A percentile compares a stretch with the other conserved stretches of the same genome.
These are phyloP conservation scores for Lagenidium giganteum DNA, from an alignment of 352 stramenopile species.

Conservation along the genomic window DNA sequence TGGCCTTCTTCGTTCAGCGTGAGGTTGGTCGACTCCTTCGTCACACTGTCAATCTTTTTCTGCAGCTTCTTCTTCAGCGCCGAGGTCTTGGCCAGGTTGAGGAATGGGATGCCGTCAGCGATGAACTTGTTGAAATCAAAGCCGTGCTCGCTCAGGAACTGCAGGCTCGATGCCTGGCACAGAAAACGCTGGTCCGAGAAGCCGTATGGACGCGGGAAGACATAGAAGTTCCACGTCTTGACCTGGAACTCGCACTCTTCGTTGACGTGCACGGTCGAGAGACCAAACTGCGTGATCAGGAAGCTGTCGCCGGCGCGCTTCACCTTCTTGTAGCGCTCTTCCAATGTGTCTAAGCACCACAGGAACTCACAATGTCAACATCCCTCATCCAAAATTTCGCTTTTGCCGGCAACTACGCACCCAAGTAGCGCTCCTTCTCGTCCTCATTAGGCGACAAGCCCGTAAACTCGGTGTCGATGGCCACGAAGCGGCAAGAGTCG, in stretches of 20 bases:
- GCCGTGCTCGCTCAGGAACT: conserved; percentile 77
- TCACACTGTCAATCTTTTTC: conserved; percentile 49
- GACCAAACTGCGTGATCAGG: conserved; percentile 76
- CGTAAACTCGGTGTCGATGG: conserved; percentile 84
- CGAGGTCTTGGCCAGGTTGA: conserved; percentile 49
- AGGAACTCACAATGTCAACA: background rate
- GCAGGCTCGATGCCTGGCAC: conserved; percentile 74
- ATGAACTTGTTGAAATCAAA: conserved; percentile 90
- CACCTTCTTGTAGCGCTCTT: conserved; percentile 73
- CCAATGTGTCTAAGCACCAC: conserved; percentile 53
- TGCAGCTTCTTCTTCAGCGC: conserved; percentile 48
- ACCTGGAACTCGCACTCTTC: conserved; percentile 47
- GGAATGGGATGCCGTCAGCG: conserved; percentile 72
- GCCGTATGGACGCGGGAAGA: conserved; percentile 68
- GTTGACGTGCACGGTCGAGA: conserved; percentile 70
- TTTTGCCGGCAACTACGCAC: conserved; percentile 12
- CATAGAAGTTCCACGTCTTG: conserved; percentile 86
- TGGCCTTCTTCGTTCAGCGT: conserved; percentile 40
- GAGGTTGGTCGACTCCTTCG: conserved; percentile 52
- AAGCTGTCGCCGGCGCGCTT: conserved; percentile 75
- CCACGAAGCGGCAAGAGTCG: conserved; percentile 63
- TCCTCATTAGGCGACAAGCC: conserved; percentile 63
- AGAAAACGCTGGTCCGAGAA: conserved; percentile 68
- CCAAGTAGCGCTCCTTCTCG: conserved; percentile 55
- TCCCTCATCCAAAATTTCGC: background rate